A percentile compares a stretch with the other conserved stretches of the same genome.
These are phyloP conservation scores for Psilocybe azurescens DNA, from an alignment of 768 basidiomycete genomes.

Conservation along the genomic window DNA sequence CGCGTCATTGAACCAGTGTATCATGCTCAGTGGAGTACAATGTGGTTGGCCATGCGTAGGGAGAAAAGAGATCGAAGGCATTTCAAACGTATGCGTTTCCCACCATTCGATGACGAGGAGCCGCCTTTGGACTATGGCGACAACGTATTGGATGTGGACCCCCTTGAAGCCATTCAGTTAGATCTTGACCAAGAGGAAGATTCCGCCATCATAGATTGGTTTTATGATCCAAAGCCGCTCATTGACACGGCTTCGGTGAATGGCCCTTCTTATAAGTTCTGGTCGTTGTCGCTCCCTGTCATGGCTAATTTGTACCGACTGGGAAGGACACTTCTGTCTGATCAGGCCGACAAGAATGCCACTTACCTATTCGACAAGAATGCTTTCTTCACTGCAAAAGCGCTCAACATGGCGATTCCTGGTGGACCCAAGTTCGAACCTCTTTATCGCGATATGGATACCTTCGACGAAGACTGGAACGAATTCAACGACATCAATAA, in stretches of 20 bases:
- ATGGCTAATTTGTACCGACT: conserved; percentile 98
- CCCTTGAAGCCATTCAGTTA: conserved; percentile 96
- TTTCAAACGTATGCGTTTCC: conserved; percentile 99
- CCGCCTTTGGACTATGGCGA: conserved; percentile 99
- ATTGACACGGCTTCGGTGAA: conserved; percentile 91
- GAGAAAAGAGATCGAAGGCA: conserved; percentile 98
- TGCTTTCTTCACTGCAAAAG: conserved; percentile 97
- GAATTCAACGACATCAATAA: conserved; percentile 99
- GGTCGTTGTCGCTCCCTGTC: conserved; percentile 90
- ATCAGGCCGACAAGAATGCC: conserved; percentile 89
- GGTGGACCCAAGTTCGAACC: conserved; percentile 99
- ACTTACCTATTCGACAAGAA: conserved; percentile 98
- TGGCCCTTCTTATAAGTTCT: conserved; percentile 91
- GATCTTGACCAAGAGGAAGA: conserved; percentile 96
- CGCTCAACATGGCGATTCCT: conserved; percentile 95
- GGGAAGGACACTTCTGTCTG: conserved; percentile 91
- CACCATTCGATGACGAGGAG: conserved; percentile 99
- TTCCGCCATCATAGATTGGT: conserved; percentile 92
- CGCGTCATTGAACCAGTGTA: conserved; percentile 97
- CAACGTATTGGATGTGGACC: conserved; percentile 97
- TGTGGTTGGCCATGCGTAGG: conserved; percentile 99
- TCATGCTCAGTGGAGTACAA: conserved; percentile 99
- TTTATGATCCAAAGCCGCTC: conserved; percentile 96
- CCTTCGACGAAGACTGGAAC: conserved; percentile 99
- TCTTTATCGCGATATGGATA: conserved; percentile 94